A percentile compares a stretch with the other conserved stretches of the same genome.
Evolutionary conservation across 2,329 filamentous ascomycete species (phyloP).

Genomic region (Ascochyta lentis): DNA sequence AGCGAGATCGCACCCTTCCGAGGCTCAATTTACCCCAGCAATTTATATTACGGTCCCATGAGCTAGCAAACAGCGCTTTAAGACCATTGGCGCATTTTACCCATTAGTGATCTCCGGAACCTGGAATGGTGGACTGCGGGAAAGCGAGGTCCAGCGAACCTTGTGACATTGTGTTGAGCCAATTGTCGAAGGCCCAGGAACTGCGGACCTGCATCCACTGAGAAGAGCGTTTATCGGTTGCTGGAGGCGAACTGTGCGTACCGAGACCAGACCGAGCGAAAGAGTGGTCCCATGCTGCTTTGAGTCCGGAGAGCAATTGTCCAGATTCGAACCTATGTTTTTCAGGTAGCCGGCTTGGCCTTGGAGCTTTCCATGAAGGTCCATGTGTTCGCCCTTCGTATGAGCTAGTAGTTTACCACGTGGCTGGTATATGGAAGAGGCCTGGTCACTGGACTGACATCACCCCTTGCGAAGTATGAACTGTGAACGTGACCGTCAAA

Average conservation of each 20-base stretch:
- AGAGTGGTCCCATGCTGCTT: conserved; percentile 1
- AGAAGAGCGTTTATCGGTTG: conserved; percentile 1
- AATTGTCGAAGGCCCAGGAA: not conserved
- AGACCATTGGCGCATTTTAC: conserved; percentile 11
- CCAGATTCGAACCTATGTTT: not conserved
- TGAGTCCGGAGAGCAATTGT: conserved; percentile 6
- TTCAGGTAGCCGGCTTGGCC: not conserved
- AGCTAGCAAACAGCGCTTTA: not conserved
- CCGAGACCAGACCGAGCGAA: not conserved
- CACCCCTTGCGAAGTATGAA: too few relatives aligned
- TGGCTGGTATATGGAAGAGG: not conserved
- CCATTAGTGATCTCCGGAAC: not conserved
- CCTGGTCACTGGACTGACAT: too few relatives aligned
- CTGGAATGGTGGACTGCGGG: not conserved
- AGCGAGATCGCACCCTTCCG: conserved; percentile 3
- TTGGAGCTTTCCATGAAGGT: not conserved
- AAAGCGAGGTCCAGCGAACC: not conserved
- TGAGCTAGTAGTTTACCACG: not conserved
- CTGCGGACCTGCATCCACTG: conserved; percentile 15
- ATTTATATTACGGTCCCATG: conserved; percentile 8
- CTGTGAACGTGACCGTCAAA: too few relatives aligned
- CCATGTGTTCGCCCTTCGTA: not conserved
- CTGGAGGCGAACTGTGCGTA: conserved; percentile 1
- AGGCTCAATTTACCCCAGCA: conserved; percentile 16
- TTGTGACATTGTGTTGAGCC: conserved; percentile 1